Percentiles rank a stretch among this genome's conserved stretches.
phyloP scores from a whole-genome alignment of 2,329 filamentous ascomycete species.

The Trichoderma sp. region DNA sequence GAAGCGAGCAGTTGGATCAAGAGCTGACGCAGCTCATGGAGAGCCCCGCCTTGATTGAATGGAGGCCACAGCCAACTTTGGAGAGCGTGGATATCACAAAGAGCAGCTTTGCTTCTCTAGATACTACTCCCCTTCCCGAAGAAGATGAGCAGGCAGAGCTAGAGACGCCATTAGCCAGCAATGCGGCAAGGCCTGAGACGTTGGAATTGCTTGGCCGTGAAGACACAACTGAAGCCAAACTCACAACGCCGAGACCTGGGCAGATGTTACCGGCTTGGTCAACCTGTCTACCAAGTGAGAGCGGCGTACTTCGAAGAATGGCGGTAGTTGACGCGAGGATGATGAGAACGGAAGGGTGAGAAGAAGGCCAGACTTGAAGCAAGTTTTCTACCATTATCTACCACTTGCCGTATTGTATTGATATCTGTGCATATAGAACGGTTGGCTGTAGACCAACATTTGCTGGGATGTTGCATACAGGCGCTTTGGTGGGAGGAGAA shows the following conservation, averaged over 20 bases:
- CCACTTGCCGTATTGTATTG: background rate
- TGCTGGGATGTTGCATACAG: background rate
- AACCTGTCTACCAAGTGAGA: background rate
- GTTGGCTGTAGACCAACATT: background rate
- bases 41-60: background rate
- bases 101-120: background rate
- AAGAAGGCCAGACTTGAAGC: background rate
- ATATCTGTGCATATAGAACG: background rate
- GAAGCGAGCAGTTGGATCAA: constrained; percentile 24
- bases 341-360: background rate
- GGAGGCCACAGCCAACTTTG: background rate
- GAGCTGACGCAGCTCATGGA: constrained; percentile 21
- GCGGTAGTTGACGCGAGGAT: background rate
- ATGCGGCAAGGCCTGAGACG: background rate
- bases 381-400: background rate
- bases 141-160: background rate
- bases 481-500: background rate
- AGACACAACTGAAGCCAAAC: background rate
- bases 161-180: background rate
- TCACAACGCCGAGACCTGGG: background rate
- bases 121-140: background rate
- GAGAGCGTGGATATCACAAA: background rate
- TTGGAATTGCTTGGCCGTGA: background rate
- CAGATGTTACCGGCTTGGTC: constrained; percentile 5
- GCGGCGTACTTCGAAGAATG: constrained; percentile 3